A percentile compares a stretch with the other conserved stretches of the same genome.
These are phyloP conservation scores for Mycena belliarum DNA, from an alignment of 768 basidiomycete genomes.

Conservation along the genomic window DNA sequence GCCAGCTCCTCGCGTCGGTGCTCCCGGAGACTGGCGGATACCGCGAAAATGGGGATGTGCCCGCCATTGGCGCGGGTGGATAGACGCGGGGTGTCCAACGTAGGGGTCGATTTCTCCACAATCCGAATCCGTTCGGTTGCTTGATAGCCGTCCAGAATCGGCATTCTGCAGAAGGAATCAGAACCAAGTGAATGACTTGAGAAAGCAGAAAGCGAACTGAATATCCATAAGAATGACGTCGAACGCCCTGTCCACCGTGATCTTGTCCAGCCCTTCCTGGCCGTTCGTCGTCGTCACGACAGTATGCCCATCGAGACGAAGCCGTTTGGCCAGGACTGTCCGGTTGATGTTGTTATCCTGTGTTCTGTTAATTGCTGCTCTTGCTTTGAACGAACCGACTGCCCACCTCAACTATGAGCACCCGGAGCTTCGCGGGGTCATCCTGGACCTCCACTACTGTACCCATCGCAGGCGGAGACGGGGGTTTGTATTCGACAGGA, in stretches of 20 bases:
- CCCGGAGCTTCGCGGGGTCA: slow-evolving; percentile 35
- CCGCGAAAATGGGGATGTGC: slow-evolving; percentile 74
- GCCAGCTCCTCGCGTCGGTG: slow-evolving; percentile 55
- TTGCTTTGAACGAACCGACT: neutral
- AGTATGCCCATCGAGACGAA: slow-evolving; percentile 64
- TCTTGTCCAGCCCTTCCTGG: slow-evolving; percentile 67
- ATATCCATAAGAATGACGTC: slow-evolving; percentile 85
- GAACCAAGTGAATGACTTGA: neutral
- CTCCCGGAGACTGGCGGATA: slow-evolving; percentile 72
- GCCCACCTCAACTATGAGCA: slow-evolving; percentile 70
- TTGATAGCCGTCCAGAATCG: slow-evolving; percentile 74
- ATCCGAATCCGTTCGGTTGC: slow-evolving; percentile 67
- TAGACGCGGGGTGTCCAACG: slow-evolving; percentile 29
- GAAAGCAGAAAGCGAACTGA: slow-evolving; percentile 45
- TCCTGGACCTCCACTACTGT: neutral
- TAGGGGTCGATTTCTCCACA: slow-evolving; percentile 42
- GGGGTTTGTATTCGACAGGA: neutral
- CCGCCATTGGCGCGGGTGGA: slow-evolving; percentile 59
- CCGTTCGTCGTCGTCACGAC: slow-evolving; percentile 73
- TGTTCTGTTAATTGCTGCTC: neutral
- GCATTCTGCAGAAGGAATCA: slow-evolving; percentile 59
- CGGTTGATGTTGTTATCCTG: slow-evolving; percentile 79
- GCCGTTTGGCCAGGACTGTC: slow-evolving; percentile 65
- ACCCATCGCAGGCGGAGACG: neutral
- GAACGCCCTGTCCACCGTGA: slow-evolving; percentile 58